Evolutionary conservation across 2,329 filamentous ascomycete species (phyloP), one percentile per base, ranked within the genome.

Genomic region (Colletotrichum tofieldiae): DNA sequence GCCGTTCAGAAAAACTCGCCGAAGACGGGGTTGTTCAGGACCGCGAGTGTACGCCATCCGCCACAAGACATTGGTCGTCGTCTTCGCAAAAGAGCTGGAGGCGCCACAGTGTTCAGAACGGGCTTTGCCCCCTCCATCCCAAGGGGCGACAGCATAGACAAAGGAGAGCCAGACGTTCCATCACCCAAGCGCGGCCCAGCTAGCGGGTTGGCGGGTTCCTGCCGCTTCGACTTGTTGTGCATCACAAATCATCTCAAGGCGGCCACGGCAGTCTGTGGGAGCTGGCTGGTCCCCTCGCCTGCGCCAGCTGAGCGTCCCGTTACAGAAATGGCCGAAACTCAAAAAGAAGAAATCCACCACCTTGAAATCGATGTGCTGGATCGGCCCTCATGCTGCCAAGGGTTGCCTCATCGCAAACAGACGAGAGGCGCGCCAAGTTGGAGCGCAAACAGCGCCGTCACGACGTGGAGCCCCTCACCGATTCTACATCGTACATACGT

Each of bases 311-410:
- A 65, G 60, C 54, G 14, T 65, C 59, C 59, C 59, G 65, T 60
- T 72, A 65, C 60, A 61, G 52, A 55, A 70, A 70, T 41, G 70
- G 60, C 26, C 39, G 26, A 65, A 72, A 60, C 54, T 70, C 14
- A 37, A 60, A 63, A 55, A 16, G 5, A 18, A 43, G 16, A 43
- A 43, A 43, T 18, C 16, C 11, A 52, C 41, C 26, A 29, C 26
- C 32, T 45, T 35, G 43, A 43, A 54, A 54, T 23, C n/a, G n/a
- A 16, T 32, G 5, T 37, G 6, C 39, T 64, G 18, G 47, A 29
- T 41, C 20, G 32, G 43, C 39, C 49, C 35, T 55, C 52, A 35
- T 58, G 20, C 56, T 23, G 59, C 69, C 59, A 52, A 72, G 65
- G 11, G 51, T 23, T 26, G 52, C 41, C 9, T 20, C 39, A 51